Evolutionary conservation across 352 stramenopile species (phyloP), one percentile per base, ranked within the genome.

Genomic region (Globisporangium yorkense): DNA sequence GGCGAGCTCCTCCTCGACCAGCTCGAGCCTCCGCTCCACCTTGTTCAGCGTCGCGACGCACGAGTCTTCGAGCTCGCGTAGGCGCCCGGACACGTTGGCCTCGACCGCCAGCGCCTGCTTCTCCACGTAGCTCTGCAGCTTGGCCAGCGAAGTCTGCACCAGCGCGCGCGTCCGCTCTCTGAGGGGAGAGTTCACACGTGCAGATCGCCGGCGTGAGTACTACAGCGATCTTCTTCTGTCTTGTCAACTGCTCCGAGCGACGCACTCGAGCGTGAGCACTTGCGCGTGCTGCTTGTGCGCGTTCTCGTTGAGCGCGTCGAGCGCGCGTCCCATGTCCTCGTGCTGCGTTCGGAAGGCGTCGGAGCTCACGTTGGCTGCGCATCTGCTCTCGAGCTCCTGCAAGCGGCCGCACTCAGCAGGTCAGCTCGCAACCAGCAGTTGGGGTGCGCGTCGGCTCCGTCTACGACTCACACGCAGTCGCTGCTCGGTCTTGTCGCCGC

Each of bases 1-100:
- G 4, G 62, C 66, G 44, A 88, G 65, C 58, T 88, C 75, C 54
- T 87, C 75, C 65, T 88, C 78, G 4, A 88, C 13, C 18, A 88
- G 57, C 46, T 54, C 59, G 24, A 87, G 54, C 24, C 74, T 64
- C 16, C 62, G 64, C 52, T 81, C 63, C n/a, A 71, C 29, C 27
- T 70, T 74, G 7, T 35, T 13, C 7, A 77, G 20, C 16, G 33
- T 15, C 37, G 24, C 40, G 0, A 5, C 52, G 31, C 50, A 65
- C 20, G 31, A 46, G n/a, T 50, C 58, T 43, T 71, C 51, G 13
- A 69, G 29, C 18, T 54, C 54, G 3, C 20, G 8, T 15, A 63
- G 18, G 12, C 51, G 59, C 5, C 52, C 40, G 2, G 20, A 18
- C 13, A 53, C 37, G 2, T 24, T 54, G 29, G 43, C 20, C 33